Base-by-base conservation (phyloP, 352 stramenopile species). In the Globisporangium yorkense region DNA sequence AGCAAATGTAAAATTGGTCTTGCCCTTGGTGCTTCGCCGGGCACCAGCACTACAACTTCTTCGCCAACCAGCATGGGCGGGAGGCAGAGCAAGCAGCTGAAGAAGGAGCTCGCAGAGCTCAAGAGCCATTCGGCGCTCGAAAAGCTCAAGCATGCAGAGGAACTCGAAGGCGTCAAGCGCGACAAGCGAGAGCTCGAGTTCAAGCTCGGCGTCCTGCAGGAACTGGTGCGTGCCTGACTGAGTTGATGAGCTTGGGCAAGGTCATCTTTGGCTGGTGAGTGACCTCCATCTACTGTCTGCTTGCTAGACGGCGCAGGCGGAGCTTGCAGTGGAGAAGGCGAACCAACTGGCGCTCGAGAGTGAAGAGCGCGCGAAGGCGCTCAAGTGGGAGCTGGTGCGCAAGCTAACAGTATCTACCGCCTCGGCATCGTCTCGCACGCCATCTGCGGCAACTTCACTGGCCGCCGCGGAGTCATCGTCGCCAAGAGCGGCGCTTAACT, bases 311-410 rank as follows among this genome's bases (percentile, higher is more conserved):
- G 59, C 65, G 6, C 76, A 75, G 27, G 76, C 80, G 2, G 74
- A 87, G 52, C 41, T 87, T 3, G 78, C 88, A 52, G 74, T 63
- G 5, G 76, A 88, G 12, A 71, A 71, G 10, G 61, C 64, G 40
- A 78, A 64, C 24, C 56, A 68, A 18, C 58, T 62, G 21, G 76
- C 72, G 5, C 37, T 61, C 4, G 66, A 83, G 31, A 74, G 60
- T 9, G 78, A 90, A 54, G 77, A 88, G 27, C 76, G 76, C 41
- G 80, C 84, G 68, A 86, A 88, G 59, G 80, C 73, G 3, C 56
- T 90, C 39, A 88, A 90, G 49, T 90, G 78, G 77, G 80, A 90
- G 57, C 67, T 90, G 12, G 74, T 90, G 40, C 80, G 80, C 0
- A 73, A 82, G 15, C 62, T 87, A 3, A 70, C 67, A 2, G 58